Conservation (phyloP, 495 filamentous ascomycete species). For the Hamigera avellanea region DNA sequence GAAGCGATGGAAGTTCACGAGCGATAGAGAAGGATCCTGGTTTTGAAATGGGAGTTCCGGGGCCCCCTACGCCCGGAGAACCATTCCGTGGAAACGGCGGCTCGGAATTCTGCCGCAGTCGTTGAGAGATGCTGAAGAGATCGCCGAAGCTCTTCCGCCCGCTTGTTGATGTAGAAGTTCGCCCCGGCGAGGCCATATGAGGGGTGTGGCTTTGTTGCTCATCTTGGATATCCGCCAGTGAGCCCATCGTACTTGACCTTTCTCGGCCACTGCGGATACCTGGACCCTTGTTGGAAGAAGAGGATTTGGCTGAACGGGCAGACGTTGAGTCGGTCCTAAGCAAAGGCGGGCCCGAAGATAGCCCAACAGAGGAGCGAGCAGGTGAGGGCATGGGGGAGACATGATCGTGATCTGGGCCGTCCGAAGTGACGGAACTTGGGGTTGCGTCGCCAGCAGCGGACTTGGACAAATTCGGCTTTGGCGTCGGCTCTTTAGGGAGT, state of each 20-base stretch:
- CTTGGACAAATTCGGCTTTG: slow-evolving; percentile 17
- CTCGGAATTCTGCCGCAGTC: slow-evolving; percentile 69
- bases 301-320: slow-evolving; percentile 57
- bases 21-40: slow-evolving; percentile 52
- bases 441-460: slow-evolving; percentile 11
- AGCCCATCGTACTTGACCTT: slow-evolving; percentile 85
- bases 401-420: slow-evolving; percentile 24
- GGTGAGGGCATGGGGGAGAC: slow-evolving; percentile 45
- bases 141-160: slow-evolving; percentile 86
- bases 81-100: slow-evolving; percentile 49
- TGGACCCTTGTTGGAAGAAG: slow-evolving; percentile 46
- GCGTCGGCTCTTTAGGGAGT: slow-evolving; percentile 12
- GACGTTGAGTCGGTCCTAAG: slow-evolving; percentile 55
- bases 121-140: slow-evolving; percentile 60
- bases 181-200: slow-evolving; percentile 44
- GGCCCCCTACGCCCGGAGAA: slow-evolving; percentile 37
- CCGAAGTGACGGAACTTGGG: slow-evolving; percentile 16
- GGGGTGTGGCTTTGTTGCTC: slow-evolving; percentile 47
- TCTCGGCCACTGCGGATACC: slow-evolving; percentile 45
- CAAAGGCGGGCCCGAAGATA: slow-evolving; percentile 26
- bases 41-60: slow-evolving; percentile 57
- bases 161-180: slow-evolving; percentile 71
- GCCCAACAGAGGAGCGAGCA: slow-evolving; percentile 37
- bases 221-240: slow-evolving; percentile 43
- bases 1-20: slow-evolving; percentile 52